Conservation (phyloP, 192 early-diverging fungal genomes). For the Chytriomyces sp. region DNA sequence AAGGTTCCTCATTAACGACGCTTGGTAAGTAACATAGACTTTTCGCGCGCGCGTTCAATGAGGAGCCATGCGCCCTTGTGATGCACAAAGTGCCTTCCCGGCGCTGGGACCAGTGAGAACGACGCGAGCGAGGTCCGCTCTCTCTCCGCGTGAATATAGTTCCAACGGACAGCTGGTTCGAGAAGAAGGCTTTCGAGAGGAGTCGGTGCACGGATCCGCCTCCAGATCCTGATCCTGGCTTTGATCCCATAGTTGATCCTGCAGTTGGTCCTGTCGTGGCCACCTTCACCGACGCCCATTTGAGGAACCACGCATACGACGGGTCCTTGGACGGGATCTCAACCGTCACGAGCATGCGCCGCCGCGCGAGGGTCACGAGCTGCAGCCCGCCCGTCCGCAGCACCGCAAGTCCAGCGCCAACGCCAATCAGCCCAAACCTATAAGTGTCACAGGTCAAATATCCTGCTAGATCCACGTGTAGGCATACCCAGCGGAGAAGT, state of each 20-base stretch:
- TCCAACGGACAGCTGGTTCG: constrained; percentile 77
- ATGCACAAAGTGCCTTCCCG: constrained; percentile 85
- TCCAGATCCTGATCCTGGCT: no score
- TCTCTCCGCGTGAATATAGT: constrained; percentile 82
- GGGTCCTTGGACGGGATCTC: constrained; percentile 95
- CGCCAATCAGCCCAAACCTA: constrained; percentile 83
- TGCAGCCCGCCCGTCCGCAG: constrained; percentile 71
- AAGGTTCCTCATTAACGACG: not conserved
- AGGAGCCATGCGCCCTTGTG: constrained; percentile 83
- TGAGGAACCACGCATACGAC: constrained; percentile 89
- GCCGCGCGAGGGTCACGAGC: constrained; percentile 68
- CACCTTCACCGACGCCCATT: constrained; percentile 79
- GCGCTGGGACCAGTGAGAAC: constrained; percentile 90
- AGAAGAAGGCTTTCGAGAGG: constrained; percentile 41
- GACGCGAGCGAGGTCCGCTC: constrained; percentile 81
- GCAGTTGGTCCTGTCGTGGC: not conserved
- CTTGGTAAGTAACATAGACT: not conserved
- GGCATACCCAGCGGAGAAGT: constrained; percentile 85
- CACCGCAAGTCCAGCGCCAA: constrained; percentile 79
- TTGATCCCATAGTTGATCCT: no score
- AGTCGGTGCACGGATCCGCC: no score
- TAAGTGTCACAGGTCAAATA: not conserved
- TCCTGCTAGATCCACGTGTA: not conserved
- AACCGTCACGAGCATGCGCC: constrained; percentile 83
- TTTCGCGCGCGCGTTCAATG: constrained; percentile 33